Evolutionary conservation across 2,329 filamentous ascomycete species (phyloP).

Genomic region (Boeremia lycopersici): DNA sequence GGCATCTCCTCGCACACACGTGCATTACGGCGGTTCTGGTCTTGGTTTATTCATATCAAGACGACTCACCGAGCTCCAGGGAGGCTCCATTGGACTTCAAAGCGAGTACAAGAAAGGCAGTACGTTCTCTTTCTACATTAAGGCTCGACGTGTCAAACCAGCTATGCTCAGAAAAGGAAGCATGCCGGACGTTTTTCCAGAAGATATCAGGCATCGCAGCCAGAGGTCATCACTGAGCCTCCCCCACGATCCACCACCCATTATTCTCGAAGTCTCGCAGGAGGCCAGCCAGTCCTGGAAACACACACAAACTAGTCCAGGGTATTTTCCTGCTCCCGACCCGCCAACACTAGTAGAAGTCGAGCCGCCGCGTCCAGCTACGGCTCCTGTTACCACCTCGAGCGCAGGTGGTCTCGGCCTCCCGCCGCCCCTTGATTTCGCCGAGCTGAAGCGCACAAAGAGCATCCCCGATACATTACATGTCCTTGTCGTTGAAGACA

Average conservation of each 20-base stretch:
- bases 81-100: slow-evolving; percentile 39
- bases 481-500: slow-evolving; percentile 47
- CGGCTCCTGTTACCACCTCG: not conserved
- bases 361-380: not conserved
- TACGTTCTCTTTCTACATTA: slow-evolving; percentile 44
- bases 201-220: slow-evolving; percentile 29
- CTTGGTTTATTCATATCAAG: slow-evolving; percentile 44
- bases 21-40: slow-evolving; percentile 49
- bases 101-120: slow-evolving; percentile 32
- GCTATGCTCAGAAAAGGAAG: slow-evolving; percentile 21
- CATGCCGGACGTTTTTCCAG: slow-evolving; percentile 24
- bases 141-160: slow-evolving; percentile 23
- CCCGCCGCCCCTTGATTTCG: slow-evolving; percentile 10
- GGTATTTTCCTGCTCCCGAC: not conserved
- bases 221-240: slow-evolving; percentile 7
- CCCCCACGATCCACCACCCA: slow-evolving; percentile 4
- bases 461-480: slow-evolving; percentile 23
- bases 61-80: slow-evolving; percentile 40
- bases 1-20: slow-evolving; percentile 41
- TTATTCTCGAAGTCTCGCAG: not conserved
- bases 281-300: slow-evolving; percentile 1
- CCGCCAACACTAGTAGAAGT: not conserved
- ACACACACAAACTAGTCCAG: not conserved
- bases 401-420: slow-evolving; percentile 10
- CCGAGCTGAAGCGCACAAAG: slow-evolving; percentile 16